phyloP scores from a whole-genome alignment of 2,329 filamentous ascomycete genomes.

The Blastomyces percursus region DNA sequence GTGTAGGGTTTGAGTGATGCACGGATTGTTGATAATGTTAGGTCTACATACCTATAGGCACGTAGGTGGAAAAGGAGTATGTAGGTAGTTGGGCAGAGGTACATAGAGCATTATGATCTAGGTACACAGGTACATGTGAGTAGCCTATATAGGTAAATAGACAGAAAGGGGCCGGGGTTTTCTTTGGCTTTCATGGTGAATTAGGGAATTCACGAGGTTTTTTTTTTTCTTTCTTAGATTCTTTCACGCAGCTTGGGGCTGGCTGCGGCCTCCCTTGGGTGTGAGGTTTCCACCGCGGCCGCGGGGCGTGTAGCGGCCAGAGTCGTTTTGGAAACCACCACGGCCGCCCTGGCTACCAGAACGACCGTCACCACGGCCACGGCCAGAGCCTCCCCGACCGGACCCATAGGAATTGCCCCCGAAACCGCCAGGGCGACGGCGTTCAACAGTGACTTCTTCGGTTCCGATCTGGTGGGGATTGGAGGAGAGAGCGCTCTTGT shows the following conservation, averaged over 20 bases:
- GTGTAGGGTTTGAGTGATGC: not conserved
- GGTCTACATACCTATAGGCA: not conserved
- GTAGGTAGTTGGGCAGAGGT: not conserved
- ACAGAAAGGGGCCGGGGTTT: not conserved
- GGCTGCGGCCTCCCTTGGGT: slow-evolving; percentile 34
- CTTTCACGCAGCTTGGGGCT: slow-evolving; percentile 35
- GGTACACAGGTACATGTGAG: not conserved
- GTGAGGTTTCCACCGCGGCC: slow-evolving; percentile 51
- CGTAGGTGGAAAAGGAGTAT: not conserved
- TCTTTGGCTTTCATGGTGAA: not conserved
- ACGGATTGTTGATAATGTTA: not conserved
- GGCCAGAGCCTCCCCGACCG: slow-evolving; percentile 52
- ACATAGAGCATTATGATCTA: not conserved
- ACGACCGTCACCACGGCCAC: slow-evolving; percentile 57
- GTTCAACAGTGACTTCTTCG: slow-evolving; percentile 74
- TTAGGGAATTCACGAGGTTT: not conserved
- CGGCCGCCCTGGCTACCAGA: slow-evolving; percentile 52
- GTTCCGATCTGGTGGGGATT: slow-evolving; percentile 80
- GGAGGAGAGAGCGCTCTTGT: slow-evolving; percentile 67
- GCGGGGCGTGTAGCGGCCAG: slow-evolving; percentile 54
- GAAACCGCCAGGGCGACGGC: slow-evolving; percentile 62
- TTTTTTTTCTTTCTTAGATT: not conserved
- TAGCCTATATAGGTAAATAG: not conserved
- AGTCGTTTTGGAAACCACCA: slow-evolving; percentile 58
- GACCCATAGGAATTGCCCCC: slow-evolving; percentile 55